A percentile compares a stretch with the other conserved stretches of the same genome.
phyloP scores from a whole-genome alignment of 768 basidiomycete species.

The Macrolepiota fuliginosa region DNA sequence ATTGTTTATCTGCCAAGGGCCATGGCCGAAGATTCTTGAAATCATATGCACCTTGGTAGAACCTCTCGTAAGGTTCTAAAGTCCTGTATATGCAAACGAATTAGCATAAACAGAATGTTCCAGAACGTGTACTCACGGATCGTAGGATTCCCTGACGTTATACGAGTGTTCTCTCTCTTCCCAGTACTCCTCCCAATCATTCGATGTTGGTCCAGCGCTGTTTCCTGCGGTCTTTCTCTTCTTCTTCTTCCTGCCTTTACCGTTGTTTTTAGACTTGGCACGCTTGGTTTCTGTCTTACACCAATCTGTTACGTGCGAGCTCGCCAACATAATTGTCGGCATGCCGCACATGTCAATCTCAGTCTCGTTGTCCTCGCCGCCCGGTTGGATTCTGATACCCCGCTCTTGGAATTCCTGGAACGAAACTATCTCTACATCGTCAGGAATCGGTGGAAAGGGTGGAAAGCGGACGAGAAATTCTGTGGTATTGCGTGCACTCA shows the following conservation, averaged over 20 bases:
- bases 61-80: slow-evolving; percentile 44
- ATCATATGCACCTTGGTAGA: slow-evolving; percentile 57
- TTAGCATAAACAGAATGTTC: not conserved
- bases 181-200: slow-evolving; percentile 74
- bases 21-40: slow-evolving; percentile 44
- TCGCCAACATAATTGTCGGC: slow-evolving; percentile 55
- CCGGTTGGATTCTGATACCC: slow-evolving; percentile 29
- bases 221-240: slow-evolving; percentile 18
- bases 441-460: slow-evolving; percentile 43
- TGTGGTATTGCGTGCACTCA: not conserved
- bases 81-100: slow-evolving; percentile 18
- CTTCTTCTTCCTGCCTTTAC: slow-evolving; percentile 11
- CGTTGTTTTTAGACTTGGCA: slow-evolving; percentile 22
- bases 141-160: slow-evolving; percentile 39
- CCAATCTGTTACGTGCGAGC: slow-evolving; percentile 50
- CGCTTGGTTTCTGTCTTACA: slow-evolving; percentile 57
- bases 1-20: slow-evolving; percentile 32
- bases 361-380: slow-evolving; percentile 43
- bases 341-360: slow-evolving; percentile 70
- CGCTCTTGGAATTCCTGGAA: slow-evolving; percentile 43
- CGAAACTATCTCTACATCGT: slow-evolving; percentile 38
- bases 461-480: slow-evolving; percentile 35
- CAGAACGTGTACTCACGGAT: slow-evolving; percentile 42
- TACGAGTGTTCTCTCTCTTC: slow-evolving; percentile 48
- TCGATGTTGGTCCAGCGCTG: slow-evolving; percentile 12